A percentile compares a stretch with the other conserved stretches of the same genome.
Evolutionary conservation across 1,284 basidiomycete genomes (phyloP).

Genomic region (Ceratobasidium sp.): DNA sequence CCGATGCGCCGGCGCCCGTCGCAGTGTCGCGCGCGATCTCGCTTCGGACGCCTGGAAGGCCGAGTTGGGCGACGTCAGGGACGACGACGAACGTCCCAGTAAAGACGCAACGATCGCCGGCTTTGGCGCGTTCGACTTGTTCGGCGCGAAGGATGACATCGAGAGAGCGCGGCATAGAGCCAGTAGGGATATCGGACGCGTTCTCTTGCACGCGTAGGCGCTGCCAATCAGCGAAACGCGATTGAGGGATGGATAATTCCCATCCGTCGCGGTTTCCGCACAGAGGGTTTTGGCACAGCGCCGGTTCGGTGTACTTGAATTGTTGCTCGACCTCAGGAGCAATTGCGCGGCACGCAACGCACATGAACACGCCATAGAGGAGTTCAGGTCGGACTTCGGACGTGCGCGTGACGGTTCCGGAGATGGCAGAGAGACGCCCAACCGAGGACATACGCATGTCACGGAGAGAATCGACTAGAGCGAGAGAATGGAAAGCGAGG

Average conservation of each 20-base stretch:
- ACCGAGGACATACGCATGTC: slow-evolving; percentile 94
- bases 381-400: slow-evolving; percentile 98
- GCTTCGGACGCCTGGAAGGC: slow-evolving; percentile 93
- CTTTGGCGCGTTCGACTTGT: slow-evolving; percentile 97
- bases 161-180: slow-evolving; percentile 96
- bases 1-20: slow-evolving; percentile 74
- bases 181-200: slow-evolving; percentile 98
- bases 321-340: slow-evolving; percentile 99
- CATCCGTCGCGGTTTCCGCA: slow-evolving; percentile 93
- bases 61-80: slow-evolving; percentile 97
- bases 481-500: slow-evolving; percentile 96
- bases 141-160: slow-evolving; percentile 97
- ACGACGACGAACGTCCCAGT: slow-evolving; percentile 99
- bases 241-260: slow-evolving; percentile 96
- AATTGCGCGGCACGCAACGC: slow-evolving; percentile 87
- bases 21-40: slow-evolving; percentile 91
- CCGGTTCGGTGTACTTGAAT: slow-evolving; percentile 99
- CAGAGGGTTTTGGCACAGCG: slow-evolving; percentile 91
- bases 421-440: slow-evolving; percentile 92
- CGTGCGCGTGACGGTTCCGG: slow-evolving; percentile 96
- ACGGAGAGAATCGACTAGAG: slow-evolving; percentile 94
- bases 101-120: slow-evolving; percentile 98
- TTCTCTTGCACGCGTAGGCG: slow-evolving; percentile 99
- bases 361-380: slow-evolving; percentile 93
- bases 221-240: slow-evolving; percentile 99